Percentiles rank a stretch among this genome's conserved stretches.
phyloP scores from a whole-genome alignment of 1,284 basidiomycete genomes.

The Apiotrichum sp. region DNA sequence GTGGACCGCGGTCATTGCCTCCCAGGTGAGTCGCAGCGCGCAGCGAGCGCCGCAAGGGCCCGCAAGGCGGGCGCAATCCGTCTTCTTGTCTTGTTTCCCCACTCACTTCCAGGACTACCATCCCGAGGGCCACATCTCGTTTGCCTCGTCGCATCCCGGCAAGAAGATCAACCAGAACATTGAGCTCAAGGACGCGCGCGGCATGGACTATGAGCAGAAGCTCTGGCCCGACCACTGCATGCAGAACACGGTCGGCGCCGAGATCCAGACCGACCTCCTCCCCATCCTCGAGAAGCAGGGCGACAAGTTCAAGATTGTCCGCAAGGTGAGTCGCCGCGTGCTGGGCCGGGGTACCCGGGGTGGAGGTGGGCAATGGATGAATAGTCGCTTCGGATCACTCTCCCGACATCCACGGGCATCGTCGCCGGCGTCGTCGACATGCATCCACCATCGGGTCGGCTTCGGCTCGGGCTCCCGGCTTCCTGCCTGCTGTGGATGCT shows the following conservation, averaged over 20 bases:
- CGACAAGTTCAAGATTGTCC: conserved; percentile 25
- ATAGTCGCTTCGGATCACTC: neutral
- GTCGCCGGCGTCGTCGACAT: no score
- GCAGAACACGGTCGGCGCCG: conserved; percentile 32
- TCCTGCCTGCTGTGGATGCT: no score
- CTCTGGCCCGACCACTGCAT: conserved; percentile 58
- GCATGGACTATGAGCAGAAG: conserved; percentile 31
- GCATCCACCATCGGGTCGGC: no score
- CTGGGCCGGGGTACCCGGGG: no score
- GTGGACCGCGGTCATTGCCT: conserved; percentile 53
- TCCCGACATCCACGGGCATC: neutral
- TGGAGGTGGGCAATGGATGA: neutral
- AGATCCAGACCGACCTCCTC: conserved; percentile 29
- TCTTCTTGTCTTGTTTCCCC: no score
- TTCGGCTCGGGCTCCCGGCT: no score
- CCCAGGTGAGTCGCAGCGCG: conserved; percentile 41
- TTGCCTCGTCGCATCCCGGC: conserved; percentile 54
- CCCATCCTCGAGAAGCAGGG: conserved; percentile 18
- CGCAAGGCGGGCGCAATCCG: neutral
- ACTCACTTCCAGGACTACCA: conserved; percentile 48
- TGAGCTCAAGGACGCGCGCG: conserved; percentile 37
- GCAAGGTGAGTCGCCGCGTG: conserved; percentile 31
- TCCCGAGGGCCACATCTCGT: conserved; percentile 58
- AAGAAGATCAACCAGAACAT: conserved; percentile 49
- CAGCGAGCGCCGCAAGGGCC: no score